A percentile compares a stretch with the other conserved stretches of the same genome.
phyloP scores from a whole-genome alignment of 2,329 filamentous ascomycete genomes.

The Talaromyces sp. region DNA sequence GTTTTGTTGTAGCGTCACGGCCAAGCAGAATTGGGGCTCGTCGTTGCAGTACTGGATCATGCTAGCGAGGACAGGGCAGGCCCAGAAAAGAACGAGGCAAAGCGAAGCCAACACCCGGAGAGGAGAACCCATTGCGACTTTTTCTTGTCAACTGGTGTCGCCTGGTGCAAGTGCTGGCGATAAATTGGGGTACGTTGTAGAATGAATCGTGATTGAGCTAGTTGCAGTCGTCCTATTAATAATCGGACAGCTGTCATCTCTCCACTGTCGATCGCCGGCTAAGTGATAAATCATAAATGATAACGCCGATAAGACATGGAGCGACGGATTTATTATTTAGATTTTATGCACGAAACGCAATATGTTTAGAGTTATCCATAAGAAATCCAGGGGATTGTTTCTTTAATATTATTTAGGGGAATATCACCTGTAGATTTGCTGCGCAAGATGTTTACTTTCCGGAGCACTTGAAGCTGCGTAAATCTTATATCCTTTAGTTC shows the following conservation, averaged over 20 bases:
- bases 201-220: background rate
- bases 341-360: background rate
- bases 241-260: background rate
- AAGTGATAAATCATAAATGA: background rate
- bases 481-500: background rate
- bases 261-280: background rate
- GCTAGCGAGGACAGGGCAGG: conserved; percentile 12
- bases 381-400: background rate
- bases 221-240: background rate
- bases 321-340: too few relatives aligned
- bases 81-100: conserved; percentile 13
- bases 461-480: background rate
- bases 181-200: background rate
- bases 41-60: conserved; percentile 13
- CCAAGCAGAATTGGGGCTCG: conserved; percentile 10
- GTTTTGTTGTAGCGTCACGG: conserved; percentile 10
- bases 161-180: background rate
- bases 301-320: too few relatives aligned
- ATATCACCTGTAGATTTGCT: background rate
- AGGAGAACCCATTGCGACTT: background rate
- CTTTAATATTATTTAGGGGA: too few relatives aligned
- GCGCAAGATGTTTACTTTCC: background rate
- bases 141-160: background rate
- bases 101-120: background rate
- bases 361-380: background rate